These are phyloP conservation scores for Naganishia antarctica DNA, from an alignment of 768 basidiomycete species.

Conservation along the genomic window DNA sequence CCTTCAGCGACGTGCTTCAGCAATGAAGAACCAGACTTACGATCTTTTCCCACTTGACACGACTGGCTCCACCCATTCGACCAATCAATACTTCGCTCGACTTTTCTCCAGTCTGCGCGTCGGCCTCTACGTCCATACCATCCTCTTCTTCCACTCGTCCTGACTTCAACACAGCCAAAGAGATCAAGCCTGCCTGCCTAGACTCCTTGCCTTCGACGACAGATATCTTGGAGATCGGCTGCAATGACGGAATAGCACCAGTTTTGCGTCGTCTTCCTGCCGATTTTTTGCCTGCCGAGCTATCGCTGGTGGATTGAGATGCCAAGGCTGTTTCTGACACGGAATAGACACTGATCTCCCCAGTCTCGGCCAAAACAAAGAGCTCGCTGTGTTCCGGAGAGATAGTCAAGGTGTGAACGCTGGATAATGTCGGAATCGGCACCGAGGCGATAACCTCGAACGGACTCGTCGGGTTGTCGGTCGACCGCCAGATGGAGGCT, in stretches of 20 bases:
- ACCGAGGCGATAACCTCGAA: constrained; percentile 39
- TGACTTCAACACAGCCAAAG: constrained; percentile 26
- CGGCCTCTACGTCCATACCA: constrained; percentile 30
- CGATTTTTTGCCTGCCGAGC: constrained; percentile 5
- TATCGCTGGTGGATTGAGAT: constrained; percentile 12
- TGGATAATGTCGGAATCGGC: constrained; percentile 39
- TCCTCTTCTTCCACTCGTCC: constrained; percentile 18
- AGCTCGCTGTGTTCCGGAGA: constrained; percentile 24
- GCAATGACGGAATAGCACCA: constrained; percentile 9
- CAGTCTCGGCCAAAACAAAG: constrained; percentile 41
- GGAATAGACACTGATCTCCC: constrained; percentile 44
- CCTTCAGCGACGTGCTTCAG: not conserved
- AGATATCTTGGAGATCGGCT: constrained; percentile 20
- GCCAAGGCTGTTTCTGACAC: constrained; percentile 34
- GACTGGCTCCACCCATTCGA: constrained; percentile 42
- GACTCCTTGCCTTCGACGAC: constrained; percentile 19
- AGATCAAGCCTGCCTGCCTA: constrained; percentile 11
- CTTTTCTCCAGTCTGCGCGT: constrained; percentile 18
- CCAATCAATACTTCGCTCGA: constrained; percentile 34
- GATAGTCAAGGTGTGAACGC: constrained; percentile 38
- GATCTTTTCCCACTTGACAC: constrained; percentile 41
- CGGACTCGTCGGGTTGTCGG: constrained; percentile 33
- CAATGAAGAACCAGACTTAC: not conserved
- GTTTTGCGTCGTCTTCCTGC: constrained; percentile 16
- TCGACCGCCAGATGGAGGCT: constrained; percentile 19